phyloP scores from a whole-genome alignment of 805 yeast genomes.

The Lipomyces lipofer region DNA sequence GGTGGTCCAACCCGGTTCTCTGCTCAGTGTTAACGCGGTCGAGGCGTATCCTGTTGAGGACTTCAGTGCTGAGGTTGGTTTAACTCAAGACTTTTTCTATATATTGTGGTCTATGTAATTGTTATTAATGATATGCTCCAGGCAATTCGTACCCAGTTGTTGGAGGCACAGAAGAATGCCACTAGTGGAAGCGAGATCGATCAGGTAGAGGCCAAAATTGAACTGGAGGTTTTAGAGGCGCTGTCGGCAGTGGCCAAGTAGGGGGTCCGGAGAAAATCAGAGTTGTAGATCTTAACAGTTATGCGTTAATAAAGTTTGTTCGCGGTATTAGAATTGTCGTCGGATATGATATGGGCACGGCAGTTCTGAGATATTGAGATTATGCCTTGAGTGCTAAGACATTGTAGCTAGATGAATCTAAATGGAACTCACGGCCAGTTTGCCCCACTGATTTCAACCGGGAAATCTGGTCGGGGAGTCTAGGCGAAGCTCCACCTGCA shows the following conservation, averaged over 20 bases:
- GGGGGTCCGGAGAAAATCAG: constrained; percentile 8
- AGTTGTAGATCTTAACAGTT: background rate
- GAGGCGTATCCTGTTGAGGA: constrained; percentile 93
- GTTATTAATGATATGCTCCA: constrained; percentile 9
- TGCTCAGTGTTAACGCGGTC: constrained; percentile 84
- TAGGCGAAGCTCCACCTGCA: too few species aligned
- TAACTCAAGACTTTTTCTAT: background rate
- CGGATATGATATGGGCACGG: too few species aligned
- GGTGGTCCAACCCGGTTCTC: constrained; percentile 91
- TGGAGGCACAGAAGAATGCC: constrained; percentile 93
- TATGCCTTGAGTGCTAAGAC: too few species aligned
- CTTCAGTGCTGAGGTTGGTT: constrained; percentile 60
- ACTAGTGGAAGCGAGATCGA: constrained; percentile 73
- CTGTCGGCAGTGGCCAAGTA: constrained; percentile 78
- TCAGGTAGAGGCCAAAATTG: constrained; percentile 93
- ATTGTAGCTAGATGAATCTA: too few species aligned
- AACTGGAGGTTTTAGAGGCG: constrained; percentile 95
- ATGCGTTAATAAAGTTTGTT: background rate
- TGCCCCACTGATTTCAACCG: too few species aligned
- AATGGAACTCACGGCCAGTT: too few species aligned
- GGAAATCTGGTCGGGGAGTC: too few species aligned
- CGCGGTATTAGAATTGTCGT: background rate
- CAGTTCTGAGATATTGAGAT: too few species aligned
- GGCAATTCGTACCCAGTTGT: constrained; percentile 73
- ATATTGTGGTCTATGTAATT: background rate